Evolutionary conservation across 2,329 filamentous ascomycete genomes (phyloP), one percentile per base, ranked within the genome.

Genomic region (Rutstroemia sp.): DNA sequence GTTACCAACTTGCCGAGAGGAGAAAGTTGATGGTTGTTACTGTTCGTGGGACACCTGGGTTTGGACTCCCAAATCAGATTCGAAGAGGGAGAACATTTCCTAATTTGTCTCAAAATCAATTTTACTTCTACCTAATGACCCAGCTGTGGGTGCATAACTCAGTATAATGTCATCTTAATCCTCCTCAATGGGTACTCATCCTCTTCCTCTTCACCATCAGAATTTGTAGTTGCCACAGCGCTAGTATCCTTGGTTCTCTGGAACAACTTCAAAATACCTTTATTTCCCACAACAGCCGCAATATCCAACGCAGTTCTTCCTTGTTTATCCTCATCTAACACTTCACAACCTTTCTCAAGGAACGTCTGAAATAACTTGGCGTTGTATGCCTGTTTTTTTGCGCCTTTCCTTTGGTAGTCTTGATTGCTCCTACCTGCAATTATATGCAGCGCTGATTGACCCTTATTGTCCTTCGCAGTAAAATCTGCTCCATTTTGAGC

Each of bases 271-370:
- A 54, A 47, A 38, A 54, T 40, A 8, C 38, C 16, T 10, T 39
- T 6, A 39, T 47, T 38, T 3, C 30, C 51, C 17, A 54, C 5
- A 17, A 23, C 52, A 44, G 46, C 52, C 6, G 52, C 45, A 23
- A 55, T 44, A 25, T 55, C 36, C 17, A 55, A 30, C 2, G 45
- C 36, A 16, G 36, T 49, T 9, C 52, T 55, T 21, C 52, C 44
- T n/a, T 49, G 45, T 1, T 21, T 16, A 34, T 55, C 45, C 25
- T 55, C 45, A 9, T 34, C 46, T 8, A 48, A 10, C 1, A 49
- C 36, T 4, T 50, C 53, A 30, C 45, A 55, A 1, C 46, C 38
- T 23, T 36, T n/a, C 14, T 45, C 17, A 17, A 45, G 14, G 3
- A 50, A 45, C n/a, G 5, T 38, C 7, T n/a, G 27, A 38, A 55